Evolutionary conservation across 202 grass and related monocot genomes (phyloP).

Genomic region (Musa balbisiana): DNA sequence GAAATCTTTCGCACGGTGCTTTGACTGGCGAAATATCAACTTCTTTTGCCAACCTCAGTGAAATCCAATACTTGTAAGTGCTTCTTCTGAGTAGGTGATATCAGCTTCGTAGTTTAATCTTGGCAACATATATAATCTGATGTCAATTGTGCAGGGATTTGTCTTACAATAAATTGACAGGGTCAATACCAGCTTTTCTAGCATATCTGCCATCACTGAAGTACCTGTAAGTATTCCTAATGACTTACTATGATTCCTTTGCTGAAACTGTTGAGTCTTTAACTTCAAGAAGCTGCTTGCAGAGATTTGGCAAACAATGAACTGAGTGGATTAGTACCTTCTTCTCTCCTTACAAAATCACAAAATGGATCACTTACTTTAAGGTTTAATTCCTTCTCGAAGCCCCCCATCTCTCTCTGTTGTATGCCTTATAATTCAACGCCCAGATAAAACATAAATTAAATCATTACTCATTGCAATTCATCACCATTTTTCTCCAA

Average conservation of each 20-base stretch:
- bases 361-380: slow-evolving; percentile 43
- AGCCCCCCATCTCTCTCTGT: not conserved
- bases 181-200: slow-evolving; percentile 46
- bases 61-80: slow-evolving; percentile 38
- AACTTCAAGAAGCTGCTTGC: not conserved
- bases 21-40: slow-evolving; percentile 32
- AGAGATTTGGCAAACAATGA: slow-evolving; percentile 68
- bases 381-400: slow-evolving; percentile 26
- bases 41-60: slow-evolving; percentile 33
- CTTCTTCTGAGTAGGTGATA: not conserved
- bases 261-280: not conserved
- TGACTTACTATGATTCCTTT: not conserved
- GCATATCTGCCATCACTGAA: slow-evolving; percentile 27
- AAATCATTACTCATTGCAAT: no score
- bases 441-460: not conserved
- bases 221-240: slow-evolving; percentile 39
- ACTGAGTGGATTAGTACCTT: slow-evolving; percentile 42
- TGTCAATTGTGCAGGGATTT: slow-evolving; percentile 48
- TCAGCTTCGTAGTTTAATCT: not conserved
- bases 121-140: not conserved
- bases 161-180: slow-evolving; percentile 51
- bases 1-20: slow-evolving; percentile 36
- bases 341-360: slow-evolving; percentile 33
- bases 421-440: not conserved
- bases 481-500: no score